These are phyloP conservation scores for Breynia disticha DNA, from an alignment of 441 rosid genomes.

Conservation along the genomic window DNA sequence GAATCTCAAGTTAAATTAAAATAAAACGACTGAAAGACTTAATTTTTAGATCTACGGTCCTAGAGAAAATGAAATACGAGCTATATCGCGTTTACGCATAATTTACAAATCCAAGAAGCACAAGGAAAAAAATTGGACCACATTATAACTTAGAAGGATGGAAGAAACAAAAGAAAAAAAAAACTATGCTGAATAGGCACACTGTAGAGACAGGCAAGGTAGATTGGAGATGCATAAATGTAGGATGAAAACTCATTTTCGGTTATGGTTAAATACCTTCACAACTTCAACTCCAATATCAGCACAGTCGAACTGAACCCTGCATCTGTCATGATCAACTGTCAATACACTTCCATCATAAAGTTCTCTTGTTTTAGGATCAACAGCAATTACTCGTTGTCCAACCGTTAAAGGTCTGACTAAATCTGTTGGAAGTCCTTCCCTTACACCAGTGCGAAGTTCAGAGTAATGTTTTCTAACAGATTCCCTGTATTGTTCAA, in stretches of 20 bases:
- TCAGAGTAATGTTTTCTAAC: slow-evolving; percentile 84
- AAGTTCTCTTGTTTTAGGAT: slow-evolving; percentile 86
- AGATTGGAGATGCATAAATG: not conserved
- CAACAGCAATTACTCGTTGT: slow-evolving; percentile 77
- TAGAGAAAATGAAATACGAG: too few relatives aligned
- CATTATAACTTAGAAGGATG: too few relatives aligned
- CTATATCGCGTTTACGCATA: too few relatives aligned
- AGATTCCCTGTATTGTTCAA: slow-evolving; percentile 74
- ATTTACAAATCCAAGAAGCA: too few relatives aligned
- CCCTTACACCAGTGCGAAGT: slow-evolving; percentile 57
- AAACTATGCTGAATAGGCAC: too few relatives aligned
- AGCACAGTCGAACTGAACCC: slow-evolving; percentile 76
- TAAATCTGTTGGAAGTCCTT: slow-evolving; percentile 93
- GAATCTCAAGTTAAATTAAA: too few relatives aligned
- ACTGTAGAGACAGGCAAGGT: too few relatives aligned
- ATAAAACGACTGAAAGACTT: too few relatives aligned
- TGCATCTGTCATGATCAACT: slow-evolving; percentile 77
- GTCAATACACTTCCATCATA: slow-evolving; percentile 87
- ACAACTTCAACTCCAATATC: slow-evolving; percentile 88
- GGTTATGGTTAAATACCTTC: slow-evolving; percentile 34
- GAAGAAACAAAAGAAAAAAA: too few relatives aligned
- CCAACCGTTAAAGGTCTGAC: slow-evolving; percentile 90
- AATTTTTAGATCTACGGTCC: too few relatives aligned
- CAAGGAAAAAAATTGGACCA: too few relatives aligned
- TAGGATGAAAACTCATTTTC: slow-evolving; percentile 6